These are phyloP conservation scores for Candida ficus DNA, from an alignment of 805 yeast genomes.

Conservation along the genomic window DNA sequence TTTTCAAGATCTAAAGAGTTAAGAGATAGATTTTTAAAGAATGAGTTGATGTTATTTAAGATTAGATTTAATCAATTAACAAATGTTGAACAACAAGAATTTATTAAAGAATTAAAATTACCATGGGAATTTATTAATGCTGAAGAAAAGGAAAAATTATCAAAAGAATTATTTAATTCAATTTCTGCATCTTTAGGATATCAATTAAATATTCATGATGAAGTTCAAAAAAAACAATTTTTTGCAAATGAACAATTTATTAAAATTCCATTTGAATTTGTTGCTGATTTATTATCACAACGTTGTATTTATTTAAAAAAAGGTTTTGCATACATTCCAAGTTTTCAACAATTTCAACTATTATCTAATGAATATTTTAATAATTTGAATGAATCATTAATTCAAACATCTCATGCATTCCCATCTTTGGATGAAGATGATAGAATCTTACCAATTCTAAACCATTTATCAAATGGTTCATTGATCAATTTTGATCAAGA, in stretches of 20 bases:
- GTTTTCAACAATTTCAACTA: constrained; percentile 68
- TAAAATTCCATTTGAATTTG: constrained; percentile 84
- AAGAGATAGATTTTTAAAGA: constrained; percentile 68
- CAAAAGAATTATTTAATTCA: constrained; percentile 49
- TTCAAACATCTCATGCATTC: constrained; percentile 66
- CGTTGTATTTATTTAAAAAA: constrained; percentile 59
- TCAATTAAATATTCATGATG: constrained; percentile 38
- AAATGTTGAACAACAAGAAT: constrained; percentile 60
- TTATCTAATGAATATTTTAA: constrained; percentile 60
- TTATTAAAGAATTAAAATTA: constrained; percentile 59
- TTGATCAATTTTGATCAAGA: constrained; percentile 32
- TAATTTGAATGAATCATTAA: constrained; percentile 43
- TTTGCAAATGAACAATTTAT: constrained; percentile 62
- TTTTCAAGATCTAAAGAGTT: constrained; percentile 85
- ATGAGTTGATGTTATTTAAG: constrained; percentile 72
- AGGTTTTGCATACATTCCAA: constrained; percentile 85
- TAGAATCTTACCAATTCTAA: constrained; percentile 76
- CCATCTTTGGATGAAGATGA: constrained; percentile 91
- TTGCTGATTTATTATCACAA: constrained; percentile 68
- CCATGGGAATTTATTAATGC: constrained; percentile 65
- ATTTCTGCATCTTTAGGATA: constrained; percentile 37
- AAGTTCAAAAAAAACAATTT: constrained; percentile 36
- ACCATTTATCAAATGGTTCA: constrained; percentile 71
- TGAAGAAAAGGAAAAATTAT: constrained; percentile 51
- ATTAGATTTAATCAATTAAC: constrained; percentile 65